Base-by-base conservation (phyloP, 306 rosid species). In the Prunus armeniaca region DNA sequence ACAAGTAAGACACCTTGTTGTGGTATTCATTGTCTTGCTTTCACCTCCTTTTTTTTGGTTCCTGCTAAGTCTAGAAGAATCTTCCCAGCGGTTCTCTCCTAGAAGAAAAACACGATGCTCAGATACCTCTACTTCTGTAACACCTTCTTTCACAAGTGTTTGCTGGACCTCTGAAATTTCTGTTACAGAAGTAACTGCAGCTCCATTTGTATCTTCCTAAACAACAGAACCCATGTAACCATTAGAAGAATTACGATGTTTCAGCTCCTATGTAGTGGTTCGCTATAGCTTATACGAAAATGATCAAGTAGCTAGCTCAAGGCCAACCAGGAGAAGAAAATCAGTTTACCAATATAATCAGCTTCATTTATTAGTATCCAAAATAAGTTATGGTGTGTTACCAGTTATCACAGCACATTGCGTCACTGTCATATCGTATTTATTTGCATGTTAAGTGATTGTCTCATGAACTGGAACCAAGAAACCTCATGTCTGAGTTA, bases 61-160 rank as follows among this genome's bases (percentile, higher is more conserved):
- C 6, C 83, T 57, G 12, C 2, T 56, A 80, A 94, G 91, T 81
- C 95, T 92, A 28, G 97, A 87, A 73, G 99, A 89, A 43, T 95
- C 97, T 88, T 95, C 99, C 97, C 97, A 92, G 55, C 99, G 85
- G 74, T 92, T 95, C 84, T 92, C 97, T 75, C 98, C 98, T 0
- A 95, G 82, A 63, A 95, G 98, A 77, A 89, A 95, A 80, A 95
- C 98, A 75, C 96, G 74, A 27, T 43, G 93, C 24, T 81, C 78
- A 52, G 89, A 74, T 43, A 69, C 76, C 52, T 82, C 86, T 49
- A 76, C 79, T 68, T 61, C 88, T 67, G 64, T 6, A 51, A 72
- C 84, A 41, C 76, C 88, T 24, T 81, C 88, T 24, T 81, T 78
- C 74, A 74, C 86, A 25, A 71, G 55, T 55, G 81, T 83, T 79